Conservation (phyloP, 108 stramenopile genomes). For the Bacterosira constricta region DNA sequence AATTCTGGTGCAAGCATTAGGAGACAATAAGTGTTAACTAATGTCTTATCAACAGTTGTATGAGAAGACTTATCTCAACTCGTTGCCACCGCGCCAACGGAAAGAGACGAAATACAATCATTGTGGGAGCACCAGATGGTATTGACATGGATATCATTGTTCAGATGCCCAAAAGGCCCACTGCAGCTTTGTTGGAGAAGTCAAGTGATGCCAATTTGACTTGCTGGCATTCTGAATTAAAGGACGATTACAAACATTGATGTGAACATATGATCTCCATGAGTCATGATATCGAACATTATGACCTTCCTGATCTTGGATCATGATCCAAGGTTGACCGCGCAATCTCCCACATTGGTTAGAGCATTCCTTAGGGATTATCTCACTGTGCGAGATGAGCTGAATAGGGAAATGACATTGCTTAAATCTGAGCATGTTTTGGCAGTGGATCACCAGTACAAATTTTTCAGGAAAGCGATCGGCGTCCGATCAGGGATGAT, state of each 20-base stretch:
- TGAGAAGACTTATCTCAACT: neutral
- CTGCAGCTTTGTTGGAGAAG: neutral
- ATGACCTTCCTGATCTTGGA: too few relatives aligned
- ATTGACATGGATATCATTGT: constrained; percentile 1
- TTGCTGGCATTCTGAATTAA: neutral
- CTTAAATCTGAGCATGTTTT: neutral
- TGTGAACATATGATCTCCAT: too few relatives aligned
- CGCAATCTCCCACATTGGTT: neutral
- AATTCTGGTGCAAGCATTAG: too few relatives aligned
- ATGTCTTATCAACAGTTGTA: too few relatives aligned
- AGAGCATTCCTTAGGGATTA: constrained; percentile 21
- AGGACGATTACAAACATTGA: too few relatives aligned
- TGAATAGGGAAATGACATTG: constrained; percentile 17
- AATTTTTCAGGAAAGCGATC: constrained; percentile 1
- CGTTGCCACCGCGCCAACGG: too few relatives aligned
- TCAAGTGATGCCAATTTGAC: neutral
- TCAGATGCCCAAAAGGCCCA: neutral
- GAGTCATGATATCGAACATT: too few relatives aligned
- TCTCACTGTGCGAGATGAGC: constrained; percentile 4
- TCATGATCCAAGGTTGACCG: neutral
- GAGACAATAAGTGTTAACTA: too few relatives aligned
- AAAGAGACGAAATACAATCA: neutral
- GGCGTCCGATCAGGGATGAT: too few relatives aligned
- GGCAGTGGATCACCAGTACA: constrained; percentile 19
- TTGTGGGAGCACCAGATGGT: neutral